Percentiles rank a stretch among this genome's conserved stretches.
phyloP scores from a whole-genome alignment of 2,329 filamentous ascomycete genomes.

The Xylaria sp. region DNA sequence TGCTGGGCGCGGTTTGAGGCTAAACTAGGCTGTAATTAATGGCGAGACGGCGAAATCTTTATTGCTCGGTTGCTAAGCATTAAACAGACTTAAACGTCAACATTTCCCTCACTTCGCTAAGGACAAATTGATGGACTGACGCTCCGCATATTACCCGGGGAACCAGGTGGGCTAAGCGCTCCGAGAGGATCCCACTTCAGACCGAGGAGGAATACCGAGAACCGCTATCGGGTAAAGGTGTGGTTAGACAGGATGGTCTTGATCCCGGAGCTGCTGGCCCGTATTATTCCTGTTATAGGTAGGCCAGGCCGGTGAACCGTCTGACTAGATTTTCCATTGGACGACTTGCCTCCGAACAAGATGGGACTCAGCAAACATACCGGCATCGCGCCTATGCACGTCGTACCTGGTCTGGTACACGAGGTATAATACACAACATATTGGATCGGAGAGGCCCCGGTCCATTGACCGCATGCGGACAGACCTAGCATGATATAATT shows the following conservation, averaged over 20 bases:
- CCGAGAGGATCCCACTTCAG: background rate
- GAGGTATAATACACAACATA: constrained; percentile 10
- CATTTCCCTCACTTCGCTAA: background rate
- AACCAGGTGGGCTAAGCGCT: background rate
- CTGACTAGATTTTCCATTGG: constrained; percentile 2
- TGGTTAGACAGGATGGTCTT: background rate
- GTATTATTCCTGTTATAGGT: background rate
- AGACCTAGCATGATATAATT: background rate
- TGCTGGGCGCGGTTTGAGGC: background rate
- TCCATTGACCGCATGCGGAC: background rate
- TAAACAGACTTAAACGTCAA: background rate
- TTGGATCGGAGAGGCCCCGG: background rate
- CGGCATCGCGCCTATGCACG: constrained; percentile 16
- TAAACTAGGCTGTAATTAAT: background rate
- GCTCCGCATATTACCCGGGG: background rate
- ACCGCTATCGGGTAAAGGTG: background rate
- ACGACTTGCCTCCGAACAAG: background rate
- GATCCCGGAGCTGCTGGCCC: background rate
- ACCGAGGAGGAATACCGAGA: background rate
- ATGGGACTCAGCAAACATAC: background rate
- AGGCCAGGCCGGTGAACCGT: background rate
- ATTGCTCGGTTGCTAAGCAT: background rate
- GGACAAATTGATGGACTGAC: background rate
- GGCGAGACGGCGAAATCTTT: background rate
- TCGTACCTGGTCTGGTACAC: background rate